phyloP scores from a whole-genome alignment of 805 yeast genomes.

The Teunomyces kruisii region DNA sequence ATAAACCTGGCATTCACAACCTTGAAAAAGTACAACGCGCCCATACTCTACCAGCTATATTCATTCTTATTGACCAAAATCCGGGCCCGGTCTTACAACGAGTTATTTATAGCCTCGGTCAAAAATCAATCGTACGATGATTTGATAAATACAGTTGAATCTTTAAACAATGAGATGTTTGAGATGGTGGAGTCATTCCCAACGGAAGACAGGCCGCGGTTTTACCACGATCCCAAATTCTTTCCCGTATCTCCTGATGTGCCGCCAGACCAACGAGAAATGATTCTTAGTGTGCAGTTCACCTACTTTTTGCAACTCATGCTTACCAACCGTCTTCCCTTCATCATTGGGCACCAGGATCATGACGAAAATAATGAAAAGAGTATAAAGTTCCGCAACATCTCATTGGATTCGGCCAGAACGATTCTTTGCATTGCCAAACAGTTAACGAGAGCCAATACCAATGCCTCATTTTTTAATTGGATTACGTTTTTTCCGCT shows the following conservation, averaged over 20 bases:
- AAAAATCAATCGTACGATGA: constrained; percentile 17
- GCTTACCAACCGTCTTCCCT: constrained; percentile 37
- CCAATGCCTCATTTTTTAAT: constrained; percentile 24
- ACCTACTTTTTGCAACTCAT: constrained; percentile 35
- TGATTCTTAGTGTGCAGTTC: constrained; percentile 24
- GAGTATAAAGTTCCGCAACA: constrained; percentile 22
- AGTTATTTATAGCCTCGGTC: constrained; percentile 32
- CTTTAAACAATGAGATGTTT: constrained; percentile 30
- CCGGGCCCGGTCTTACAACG: constrained; percentile 28
- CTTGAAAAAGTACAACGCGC: not conserved
- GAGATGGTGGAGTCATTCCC: constrained; percentile 19
- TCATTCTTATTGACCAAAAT: constrained; percentile 23
- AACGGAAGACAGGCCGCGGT: constrained; percentile 25
- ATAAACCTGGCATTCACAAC: not conserved
- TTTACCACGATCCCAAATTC: constrained; percentile 35
- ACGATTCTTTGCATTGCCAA: constrained; percentile 31
- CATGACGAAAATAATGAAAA: constrained; percentile 16
- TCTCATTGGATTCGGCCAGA: constrained; percentile 36
- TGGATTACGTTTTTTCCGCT: constrained; percentile 36
- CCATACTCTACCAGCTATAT: constrained; percentile 4
- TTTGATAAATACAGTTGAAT: constrained; percentile 21
- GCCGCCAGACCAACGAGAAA: constrained; percentile 8
- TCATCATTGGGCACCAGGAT: constrained; percentile 12
- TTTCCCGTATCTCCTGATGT: constrained; percentile 2
- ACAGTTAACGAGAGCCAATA: constrained; percentile 17